A percentile compares a stretch with the other conserved stretches of the same genome.
Conservation (phyloP, 805 yeast genomes). For the Clavispora phyllophila region DNA sequence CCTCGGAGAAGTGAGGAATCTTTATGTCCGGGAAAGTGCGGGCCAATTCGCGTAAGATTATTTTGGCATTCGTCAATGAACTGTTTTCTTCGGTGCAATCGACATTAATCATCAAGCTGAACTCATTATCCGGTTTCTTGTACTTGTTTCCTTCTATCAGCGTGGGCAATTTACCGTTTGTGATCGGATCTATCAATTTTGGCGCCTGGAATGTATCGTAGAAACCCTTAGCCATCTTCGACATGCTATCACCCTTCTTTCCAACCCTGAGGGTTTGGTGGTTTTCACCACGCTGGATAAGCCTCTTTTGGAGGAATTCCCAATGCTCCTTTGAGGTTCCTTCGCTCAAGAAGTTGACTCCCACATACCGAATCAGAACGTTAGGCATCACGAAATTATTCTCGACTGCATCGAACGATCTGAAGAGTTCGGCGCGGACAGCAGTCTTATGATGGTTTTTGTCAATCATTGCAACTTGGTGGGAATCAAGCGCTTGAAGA, state of each 20-base stretch:
- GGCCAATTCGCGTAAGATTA: constrained; percentile 27
- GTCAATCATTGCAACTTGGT: constrained; percentile 64
- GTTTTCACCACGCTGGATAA: constrained; percentile 69
- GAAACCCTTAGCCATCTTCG: constrained; percentile 69
- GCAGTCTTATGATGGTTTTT: constrained; percentile 71
- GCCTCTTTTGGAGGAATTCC: constrained; percentile 55
- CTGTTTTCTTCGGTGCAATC: constrained; percentile 21
- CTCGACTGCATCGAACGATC: constrained; percentile 42
- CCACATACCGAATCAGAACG: constrained; percentile 52
- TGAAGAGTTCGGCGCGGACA: constrained; percentile 66
- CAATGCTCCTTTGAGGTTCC: constrained; percentile 31
- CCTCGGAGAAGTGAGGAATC: constrained; percentile 20
- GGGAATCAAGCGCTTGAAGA: constrained; percentile 27
- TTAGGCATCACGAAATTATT: constrained; percentile 35
- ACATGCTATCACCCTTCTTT: constrained; percentile 45
- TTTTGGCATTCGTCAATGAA: constrained; percentile 39
- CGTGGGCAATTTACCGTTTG: neutral
- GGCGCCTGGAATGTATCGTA: constrained; percentile 63
- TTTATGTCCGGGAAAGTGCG: constrained; percentile 6
- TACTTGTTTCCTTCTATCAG: constrained; percentile 14
- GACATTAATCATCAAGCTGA: constrained; percentile 62
- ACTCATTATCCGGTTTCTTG: constrained; percentile 60
- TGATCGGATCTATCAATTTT: neutral
- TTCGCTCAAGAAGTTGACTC: constrained; percentile 57
- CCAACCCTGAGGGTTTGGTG: constrained; percentile 75